Base-by-base conservation (phyloP, 176 grass and related monocot genomes). In the Pontederia paniculata region DNA sequence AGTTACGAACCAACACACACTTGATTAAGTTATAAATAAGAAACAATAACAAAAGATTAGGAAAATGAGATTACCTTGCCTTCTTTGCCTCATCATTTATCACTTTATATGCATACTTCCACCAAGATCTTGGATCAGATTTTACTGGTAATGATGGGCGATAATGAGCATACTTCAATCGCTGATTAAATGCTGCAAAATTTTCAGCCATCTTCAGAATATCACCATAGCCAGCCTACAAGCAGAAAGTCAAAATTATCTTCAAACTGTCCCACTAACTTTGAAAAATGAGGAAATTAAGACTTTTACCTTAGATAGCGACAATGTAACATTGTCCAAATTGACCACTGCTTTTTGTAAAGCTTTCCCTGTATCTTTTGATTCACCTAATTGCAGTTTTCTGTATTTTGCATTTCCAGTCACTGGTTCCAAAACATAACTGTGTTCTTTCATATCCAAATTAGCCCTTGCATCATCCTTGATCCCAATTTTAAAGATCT, bases 201-300 rank as follows among this genome's bases (percentile, higher is more conserved):
- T 90, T 97, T 78, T 97, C 91, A 17, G 86, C 86, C 91, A 87
- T 84, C 72, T 86, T 87, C 62, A 97, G 75, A 57, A 97, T 89
- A 72, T 97, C 91, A 71, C 80, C 87, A 60, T 97, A 97, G 17
- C 86, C 82, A 67, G 89, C 77, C 91, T 97, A 78, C 18, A 48
- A 76, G 18, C 23, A 81, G 63, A 66, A 54, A 21, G 43, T 46
- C 58, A 62, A 44, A 21, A 46, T 20, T 56, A 21, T 45, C 17
- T 62, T 12, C 12, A 12, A 5, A 5, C 45, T 7, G 46, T 45
- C 13, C 20, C 14, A 12, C 10, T 60, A 65, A 73, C 22, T 31
- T 41, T 42, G 20, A 17, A 7, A 55, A 43, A 54, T 17, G 31
- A 53, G 41, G 19, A 60, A 48, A 68, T 46, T 12, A 41, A 59